Base-by-base conservation (phyloP, 2,329 filamentous ascomycete species). In the Aspergillus vadensis region DNA sequence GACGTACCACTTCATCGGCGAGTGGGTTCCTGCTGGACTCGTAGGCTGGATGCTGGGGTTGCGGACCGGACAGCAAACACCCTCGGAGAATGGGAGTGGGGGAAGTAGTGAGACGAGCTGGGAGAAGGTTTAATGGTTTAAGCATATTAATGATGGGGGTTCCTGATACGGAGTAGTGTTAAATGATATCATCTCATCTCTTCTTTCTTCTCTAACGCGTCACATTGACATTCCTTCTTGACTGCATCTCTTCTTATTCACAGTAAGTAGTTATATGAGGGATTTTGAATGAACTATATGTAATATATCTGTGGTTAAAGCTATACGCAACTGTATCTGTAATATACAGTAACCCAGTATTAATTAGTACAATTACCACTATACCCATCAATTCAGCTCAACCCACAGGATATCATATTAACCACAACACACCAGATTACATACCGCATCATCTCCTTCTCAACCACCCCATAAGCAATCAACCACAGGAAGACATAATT, bases 1-100 rank as follows among this genome's bases (percentile, higher is more conserved):
- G 58, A 82, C 92, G 0, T 98, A 98, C 76, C 90, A 91, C 41
- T 83, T 97, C 30, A 89, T 98, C 7, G 95, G 93, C 5, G 85
- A 86, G 41, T 94, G 89, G 85, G 83, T 90, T 23, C 94, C 95
- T 1, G 83, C 86, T 19, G 84, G 87, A 2, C 74, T 97, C 15
- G 89, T 98, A n/a, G 88, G 88, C 1, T 95, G 91, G 90, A 96
- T 98, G 90, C 89, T 98, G 86, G 92, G 92, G 10, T 85, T 93
- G 60, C 82, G 88, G 62, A 67, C 67, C 57, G 69, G 71, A 47
- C 64, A 39, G 9, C 27, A 54, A 1, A 57, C 56, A n/a, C 60
- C 52, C 6, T 38, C 53, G 25, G 70, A 71, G 23, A 70, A 70
- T 38, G 60, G 65, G 44, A 76, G 73, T 58, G 69, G 66, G 30